These are phyloP conservation scores for Syncephalastrum racemosum DNA, from an alignment of 371 early-diverging fungal species.

Conservation along the genomic window DNA sequence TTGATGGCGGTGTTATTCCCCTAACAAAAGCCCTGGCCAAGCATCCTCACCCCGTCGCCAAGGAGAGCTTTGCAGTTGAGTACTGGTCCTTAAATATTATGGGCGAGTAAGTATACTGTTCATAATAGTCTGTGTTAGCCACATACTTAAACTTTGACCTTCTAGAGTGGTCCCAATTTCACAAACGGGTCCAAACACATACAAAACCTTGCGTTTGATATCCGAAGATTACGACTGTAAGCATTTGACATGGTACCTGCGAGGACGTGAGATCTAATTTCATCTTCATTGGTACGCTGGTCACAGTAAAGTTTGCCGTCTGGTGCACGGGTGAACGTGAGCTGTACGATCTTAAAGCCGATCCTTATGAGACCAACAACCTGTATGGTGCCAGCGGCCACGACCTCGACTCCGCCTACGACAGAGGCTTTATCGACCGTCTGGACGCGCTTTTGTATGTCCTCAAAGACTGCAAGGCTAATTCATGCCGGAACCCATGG, in stretches of 20 bases:
- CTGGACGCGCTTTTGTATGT: slow-evolving; percentile 62
- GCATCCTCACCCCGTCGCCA: slow-evolving; percentile 39
- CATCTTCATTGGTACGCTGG: not conserved
- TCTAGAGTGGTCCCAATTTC: slow-evolving; percentile 5
- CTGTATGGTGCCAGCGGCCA: slow-evolving; percentile 24
- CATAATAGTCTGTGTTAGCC: not conserved
- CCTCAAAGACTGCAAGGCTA: slow-evolving; percentile 54
- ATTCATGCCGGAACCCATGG: slow-evolving; percentile 66
- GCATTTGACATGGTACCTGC: not conserved
- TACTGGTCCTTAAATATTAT: slow-evolving; percentile 47
- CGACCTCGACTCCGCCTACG: not conserved
- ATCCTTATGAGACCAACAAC: slow-evolving; percentile 61
- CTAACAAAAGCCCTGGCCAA: slow-evolving; percentile 39
- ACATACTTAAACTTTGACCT: not conserved
- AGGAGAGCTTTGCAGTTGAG: slow-evolving; percentile 63
- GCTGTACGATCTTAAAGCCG: slow-evolving; percentile 54
- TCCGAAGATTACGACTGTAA: slow-evolving; percentile 50
- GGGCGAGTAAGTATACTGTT: slow-evolving; percentile 25
- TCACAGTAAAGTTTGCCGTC: slow-evolving; percentile 47
- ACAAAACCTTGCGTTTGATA: slow-evolving; percentile 62
- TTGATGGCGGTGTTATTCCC: slow-evolving; percentile 59
- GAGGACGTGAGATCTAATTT: not conserved
- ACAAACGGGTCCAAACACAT: slow-evolving; percentile 38
- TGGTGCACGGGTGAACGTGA: slow-evolving; percentile 71
- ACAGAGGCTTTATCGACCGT: slow-evolving; percentile 40